Percentiles rank a stretch among this genome's conserved stretches.
Evolutionary conservation across 345 rosid species (phyloP).

Genomic region (Populus simonii): DNA sequence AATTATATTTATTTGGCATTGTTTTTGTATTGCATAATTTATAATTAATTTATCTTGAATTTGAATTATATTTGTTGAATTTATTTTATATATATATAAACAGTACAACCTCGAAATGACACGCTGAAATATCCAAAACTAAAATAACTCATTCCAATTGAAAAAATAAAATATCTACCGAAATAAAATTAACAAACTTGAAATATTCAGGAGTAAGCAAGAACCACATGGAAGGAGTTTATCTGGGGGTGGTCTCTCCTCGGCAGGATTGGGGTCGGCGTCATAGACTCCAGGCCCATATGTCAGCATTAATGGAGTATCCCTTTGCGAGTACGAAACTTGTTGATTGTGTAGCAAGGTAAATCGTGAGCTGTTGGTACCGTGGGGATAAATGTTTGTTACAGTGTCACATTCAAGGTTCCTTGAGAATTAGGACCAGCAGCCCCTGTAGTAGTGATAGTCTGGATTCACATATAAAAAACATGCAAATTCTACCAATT

Average conservation of each 20-base stretch:
- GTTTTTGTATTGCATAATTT: too few relatives aligned
- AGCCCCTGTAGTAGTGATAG: conserved; percentile 52
- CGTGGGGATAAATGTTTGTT: conserved; percentile 40
- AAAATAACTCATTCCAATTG: too few relatives aligned
- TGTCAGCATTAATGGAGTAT: too few relatives aligned
- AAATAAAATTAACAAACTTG: too few relatives aligned
- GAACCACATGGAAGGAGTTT: conserved; percentile 16
- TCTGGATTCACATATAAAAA: conserved; percentile 19
- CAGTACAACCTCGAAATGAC: too few relatives aligned
- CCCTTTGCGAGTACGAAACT: conserved; percentile 31
- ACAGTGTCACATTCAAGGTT: conserved; percentile 48
- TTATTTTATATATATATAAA: too few relatives aligned
- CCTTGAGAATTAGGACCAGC: conserved; percentile 69
- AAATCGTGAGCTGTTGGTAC: conserved; percentile 18
- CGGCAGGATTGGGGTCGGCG: conserved; percentile 55
- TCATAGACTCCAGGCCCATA: conserved; percentile 47
- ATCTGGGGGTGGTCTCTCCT: conserved; percentile 63
- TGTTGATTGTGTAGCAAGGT: conserved; percentile 33
- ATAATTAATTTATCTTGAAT: too few relatives aligned
- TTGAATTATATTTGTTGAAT: too few relatives aligned
- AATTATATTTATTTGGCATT: too few relatives aligned
- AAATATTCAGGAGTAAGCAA: too few relatives aligned
- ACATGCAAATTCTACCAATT: neutral
- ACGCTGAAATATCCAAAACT: too few relatives aligned
- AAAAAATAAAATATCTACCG: too few relatives aligned